A percentile compares a stretch with the other conserved stretches of the same genome.
These are phyloP conservation scores for Francoa sonchifolia DNA, from an alignment of 441 rosid species.

Conservation along the genomic window DNA sequence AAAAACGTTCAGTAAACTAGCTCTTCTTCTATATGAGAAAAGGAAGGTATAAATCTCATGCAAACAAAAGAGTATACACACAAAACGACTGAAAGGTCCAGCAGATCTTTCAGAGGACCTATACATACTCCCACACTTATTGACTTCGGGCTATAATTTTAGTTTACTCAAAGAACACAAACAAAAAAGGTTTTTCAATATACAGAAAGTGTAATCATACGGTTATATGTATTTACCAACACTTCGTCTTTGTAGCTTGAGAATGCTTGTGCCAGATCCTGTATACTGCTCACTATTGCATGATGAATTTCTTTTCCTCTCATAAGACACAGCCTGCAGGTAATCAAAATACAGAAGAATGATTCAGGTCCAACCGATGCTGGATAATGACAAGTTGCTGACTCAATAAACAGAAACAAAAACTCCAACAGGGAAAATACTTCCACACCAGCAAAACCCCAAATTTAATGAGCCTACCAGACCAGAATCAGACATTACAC, in stretches of 20 bases:
- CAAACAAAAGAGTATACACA: too few relatives aligned
- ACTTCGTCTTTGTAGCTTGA: constrained; percentile 89
- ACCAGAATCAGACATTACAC: constrained; percentile 6
- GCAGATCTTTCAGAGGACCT: too few relatives aligned
- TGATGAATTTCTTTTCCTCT: constrained; percentile 96
- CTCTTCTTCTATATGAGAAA: constrained; percentile 6
- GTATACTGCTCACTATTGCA: constrained; percentile 90
- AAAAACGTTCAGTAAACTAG: constrained; percentile 5
- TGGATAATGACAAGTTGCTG: too few relatives aligned
- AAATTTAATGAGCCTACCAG: constrained; percentile 3
- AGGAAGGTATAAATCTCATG: constrained; percentile 3
- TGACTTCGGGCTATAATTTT: too few relatives aligned
- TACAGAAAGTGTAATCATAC: constrained; percentile 6
- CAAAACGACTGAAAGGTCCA: too few relatives aligned
- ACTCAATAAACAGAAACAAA: background rate
- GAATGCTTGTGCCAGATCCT: constrained; percentile 77
- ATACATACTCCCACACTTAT: too few relatives aligned
- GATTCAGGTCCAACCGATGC: constrained; percentile 8
- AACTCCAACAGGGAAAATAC: too few relatives aligned
- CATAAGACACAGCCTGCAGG: constrained; percentile 65
- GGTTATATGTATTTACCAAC: constrained; percentile 43
- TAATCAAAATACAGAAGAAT: constrained; percentile 5
- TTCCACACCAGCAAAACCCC: constrained; percentile 1
- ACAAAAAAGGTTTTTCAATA: too few relatives aligned
- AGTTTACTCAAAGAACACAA: too few relatives aligned